Base-by-base conservation (phyloP, 2,329 filamentous ascomycete species). In the Ophiostoma sp. region DNA sequence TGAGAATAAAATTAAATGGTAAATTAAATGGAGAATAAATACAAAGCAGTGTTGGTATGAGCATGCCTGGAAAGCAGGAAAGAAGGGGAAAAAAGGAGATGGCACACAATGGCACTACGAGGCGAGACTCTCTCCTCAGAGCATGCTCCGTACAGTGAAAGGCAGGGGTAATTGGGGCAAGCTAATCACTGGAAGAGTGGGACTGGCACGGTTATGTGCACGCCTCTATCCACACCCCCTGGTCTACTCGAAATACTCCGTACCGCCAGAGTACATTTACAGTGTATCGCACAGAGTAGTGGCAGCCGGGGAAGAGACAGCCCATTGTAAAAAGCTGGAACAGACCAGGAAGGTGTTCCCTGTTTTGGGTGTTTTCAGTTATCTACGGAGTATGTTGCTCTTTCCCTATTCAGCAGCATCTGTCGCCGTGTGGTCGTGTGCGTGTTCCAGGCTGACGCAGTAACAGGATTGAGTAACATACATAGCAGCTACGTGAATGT, bases 151-250 rank as follows among this genome's bases (percentile, higher is more conserved):
- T 35, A 52, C 36, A 67, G 36, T 60, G 64, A 71, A 65, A 68
- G 70, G 68, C 67, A 70, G 68, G 70, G 67, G 67, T 68, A 68
- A 70, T 70, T 68, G 68, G 68, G n/a, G 41, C 36, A 67, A 65
- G 71, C 71, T 70, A 68, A 44, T 65, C 15, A 33, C 52, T 54
- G 17, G 17, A 65, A 35, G 67, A 70, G 71, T 72, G 71, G 71
- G 44, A 52, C 68, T 66, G 68, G 65, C 65, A 44, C 57, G n/a
- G 23, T 67, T 71, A 71, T 48, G 15, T 15, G 27, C 71, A 72
- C 71, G 7, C 71, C 60, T 52, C 60, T 33, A 15, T 27, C 65
- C 65, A 39, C 65, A 48, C 65, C 39, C 65, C 65, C 27, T 67
- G 23, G 65, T n/a, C 20, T 15, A 35, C n/a, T n/a, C n/a, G n/a